Base-by-base conservation (phyloP, 768 basidiomycete genomes). In the Rhizopogon vesiculosus region DNA sequence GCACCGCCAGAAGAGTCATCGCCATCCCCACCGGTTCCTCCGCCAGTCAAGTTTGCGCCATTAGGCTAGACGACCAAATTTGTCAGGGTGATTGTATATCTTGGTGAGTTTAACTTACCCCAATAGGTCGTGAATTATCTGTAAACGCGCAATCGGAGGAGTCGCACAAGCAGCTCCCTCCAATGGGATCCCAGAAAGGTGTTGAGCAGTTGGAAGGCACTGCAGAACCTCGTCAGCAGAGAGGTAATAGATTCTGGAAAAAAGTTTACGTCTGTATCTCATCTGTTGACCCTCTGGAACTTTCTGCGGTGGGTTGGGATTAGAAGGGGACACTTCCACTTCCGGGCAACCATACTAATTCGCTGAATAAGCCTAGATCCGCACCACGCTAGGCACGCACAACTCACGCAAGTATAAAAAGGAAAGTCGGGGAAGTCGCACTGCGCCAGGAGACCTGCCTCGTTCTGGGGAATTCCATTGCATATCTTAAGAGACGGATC, bases 141-240 rank as follows among this genome's bases (percentile, higher is more conserved):
- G 68, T 66, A 69, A 91, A 91, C 1, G 76, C 71, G 66, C 91
- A 91, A 2, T 69, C 71, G 50, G 56, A 59, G 2, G 79, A 76
- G 0, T 70, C 77, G 70, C 89, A 91, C 51, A 85, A 70, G 60
- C 90, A 91, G 39, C 75, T 70, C 61, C 82, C 84, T 28, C 60
- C 74, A 50, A 90, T 77, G 2, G 90, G 90, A 67, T 91, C 89
- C 87, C 87, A 91, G 77, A 87, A 91, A 3, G 85, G 77, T 9
- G 87, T 90, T 4, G 85, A 85, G 69, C 88, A 90, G 71, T 87
- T 87, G 19, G 76, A 55, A 22, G 87, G 81, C 3, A 89, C 86
- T 87, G 56, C 9, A 42, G n/a, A 18, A 19, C 42, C 38, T 42
- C 43, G 52, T 33, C 53, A 40, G 51, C 5, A 54, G 54, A 56